Evolutionary conservation across 768 basidiomycete genomes (phyloP).

Genomic region (Boletus rex-veris): DNA sequence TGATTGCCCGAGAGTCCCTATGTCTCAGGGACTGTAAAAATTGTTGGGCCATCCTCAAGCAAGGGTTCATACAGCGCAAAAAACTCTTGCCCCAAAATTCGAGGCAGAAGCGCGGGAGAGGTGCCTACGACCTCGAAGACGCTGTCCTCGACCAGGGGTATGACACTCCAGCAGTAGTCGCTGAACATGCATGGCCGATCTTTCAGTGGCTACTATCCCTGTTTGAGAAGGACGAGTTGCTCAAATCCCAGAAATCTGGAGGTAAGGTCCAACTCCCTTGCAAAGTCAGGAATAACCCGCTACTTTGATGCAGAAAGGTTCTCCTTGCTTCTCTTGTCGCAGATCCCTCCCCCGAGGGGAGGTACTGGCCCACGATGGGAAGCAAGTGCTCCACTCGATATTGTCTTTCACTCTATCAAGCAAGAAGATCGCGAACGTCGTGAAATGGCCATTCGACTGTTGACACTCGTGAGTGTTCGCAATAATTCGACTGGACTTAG

Average conservation of each 20-base stretch:
- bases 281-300: conserved; percentile 6
- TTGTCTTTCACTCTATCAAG: conserved; percentile 37
- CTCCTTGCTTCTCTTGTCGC: conserved; percentile 54
- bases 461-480: conserved; percentile 27
- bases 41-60: conserved; percentile 60
- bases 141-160: conserved; percentile 20
- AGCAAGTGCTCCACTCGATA: conserved; percentile 45
- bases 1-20: conserved; percentile 51
- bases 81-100: conserved; percentile 13
- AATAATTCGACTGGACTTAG: background rate
- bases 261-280: conserved; percentile 8
- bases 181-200: conserved; percentile 64
- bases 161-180: conserved; percentile 39
- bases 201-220: conserved; percentile 66
- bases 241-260: conserved; percentile 32
- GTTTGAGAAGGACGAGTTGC: conserved; percentile 64
- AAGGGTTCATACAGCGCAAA: conserved; percentile 47
- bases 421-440: conserved; percentile 32
- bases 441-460: conserved; percentile 34
- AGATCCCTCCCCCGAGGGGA: conserved; percentile 54
- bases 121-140: conserved; percentile 24
- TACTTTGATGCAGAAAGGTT: conserved; percentile 32
- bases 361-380: conserved; percentile 54
- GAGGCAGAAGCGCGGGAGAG: conserved; percentile 34
- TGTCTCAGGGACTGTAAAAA: conserved; percentile 52